Evolutionary conservation across 2,329 filamentous ascomycete genomes (phyloP), one percentile per base, ranked within the genome.

Genomic region (Penicillium decumbens): DNA sequence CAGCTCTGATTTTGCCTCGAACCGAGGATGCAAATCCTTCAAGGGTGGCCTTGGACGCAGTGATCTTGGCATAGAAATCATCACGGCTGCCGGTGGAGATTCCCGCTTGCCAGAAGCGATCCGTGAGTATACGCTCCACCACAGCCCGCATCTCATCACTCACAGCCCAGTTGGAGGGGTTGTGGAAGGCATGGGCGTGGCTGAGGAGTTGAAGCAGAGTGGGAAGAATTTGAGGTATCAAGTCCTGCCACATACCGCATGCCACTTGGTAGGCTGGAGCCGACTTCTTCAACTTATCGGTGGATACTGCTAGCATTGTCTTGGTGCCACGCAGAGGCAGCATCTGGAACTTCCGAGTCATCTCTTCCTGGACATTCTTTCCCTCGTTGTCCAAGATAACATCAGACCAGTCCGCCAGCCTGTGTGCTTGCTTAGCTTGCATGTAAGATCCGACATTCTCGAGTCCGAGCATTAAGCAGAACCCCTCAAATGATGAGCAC

Each of bases 91-190:
- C 93, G 54, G 86, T 88, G 0, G 93, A 97, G 43, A 98, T 98
- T 8, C 93, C 93, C 6, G 91, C 89, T 75, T 98, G 93, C 93
- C 93, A 98, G 68, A 98, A 98, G 23, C 93, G 81, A 70, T 98
- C 93, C 12, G 90, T 95, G 20, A 98, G 75, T 18, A 97, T 89
- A 20, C 88, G 82, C 38, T 83, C 81, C 33, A 97, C 87, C 45
- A 95, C 82, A 4, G 79, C 74, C 50, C 84, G 84, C 77, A 95
- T 85, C 37, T 95, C 89, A 9, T 76, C 68, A 1, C 90, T 85
- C 13, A 95, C 81, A 8, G 79, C 77, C 92, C 93, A 98, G 64
- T 90, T 95, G 18, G 81, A 77, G 1, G 88, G 82, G 61, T 95
- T 91, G 65, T 95, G 90, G 54, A 95, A 91, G 1, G 89, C 88